These are phyloP conservation scores for Cutaneotrichosporon daszewskae DNA, from an alignment of 1,284 basidiomycete species.

Conservation along the genomic window DNA sequence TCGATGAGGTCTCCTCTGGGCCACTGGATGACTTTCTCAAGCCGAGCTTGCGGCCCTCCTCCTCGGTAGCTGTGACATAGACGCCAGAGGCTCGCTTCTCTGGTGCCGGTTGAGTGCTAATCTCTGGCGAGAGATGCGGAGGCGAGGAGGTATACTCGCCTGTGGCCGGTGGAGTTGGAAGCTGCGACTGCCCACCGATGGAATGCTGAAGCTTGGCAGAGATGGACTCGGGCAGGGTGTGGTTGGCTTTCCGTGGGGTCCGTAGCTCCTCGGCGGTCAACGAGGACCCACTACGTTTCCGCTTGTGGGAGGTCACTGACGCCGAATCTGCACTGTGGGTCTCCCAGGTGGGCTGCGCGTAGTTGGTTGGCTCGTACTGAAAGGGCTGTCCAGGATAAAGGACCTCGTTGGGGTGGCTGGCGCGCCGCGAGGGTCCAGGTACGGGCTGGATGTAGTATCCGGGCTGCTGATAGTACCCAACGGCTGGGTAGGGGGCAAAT, in stretches of 20 bases:
- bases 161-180: slow-evolving; percentile 12
- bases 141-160: slow-evolving; percentile 6
- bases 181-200: not conserved
- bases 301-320: slow-evolving; percentile 12
- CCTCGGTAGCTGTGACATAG: slow-evolving; percentile 29
- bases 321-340: not conserved
- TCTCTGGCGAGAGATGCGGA: no score
- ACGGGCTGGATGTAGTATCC: no score
- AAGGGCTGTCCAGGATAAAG: no score
- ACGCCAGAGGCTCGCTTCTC: slow-evolving; percentile 17
- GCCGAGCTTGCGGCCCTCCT: slow-evolving; percentile 38
- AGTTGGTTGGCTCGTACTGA: not conserved
- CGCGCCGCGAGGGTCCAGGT: slow-evolving; percentile 8
- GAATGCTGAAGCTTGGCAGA: not conserved
- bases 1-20: no score
- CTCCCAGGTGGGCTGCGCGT: slow-evolving; percentile 8
- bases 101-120: no score
- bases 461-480: no score
- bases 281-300: slow-evolving; percentile 14
- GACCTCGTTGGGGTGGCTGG: slow-evolving; percentile 1
- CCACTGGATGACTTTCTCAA: slow-evolving; percentile 18
- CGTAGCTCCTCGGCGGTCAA: slow-evolving; percentile 1
- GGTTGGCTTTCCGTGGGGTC: slow-evolving; percentile 3
- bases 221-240: not conserved
- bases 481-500: slow-evolving; percentile 1